Evolutionary conservation across 768 basidiomycete species (phyloP).

Genomic region (Pisolithus albus): DNA sequence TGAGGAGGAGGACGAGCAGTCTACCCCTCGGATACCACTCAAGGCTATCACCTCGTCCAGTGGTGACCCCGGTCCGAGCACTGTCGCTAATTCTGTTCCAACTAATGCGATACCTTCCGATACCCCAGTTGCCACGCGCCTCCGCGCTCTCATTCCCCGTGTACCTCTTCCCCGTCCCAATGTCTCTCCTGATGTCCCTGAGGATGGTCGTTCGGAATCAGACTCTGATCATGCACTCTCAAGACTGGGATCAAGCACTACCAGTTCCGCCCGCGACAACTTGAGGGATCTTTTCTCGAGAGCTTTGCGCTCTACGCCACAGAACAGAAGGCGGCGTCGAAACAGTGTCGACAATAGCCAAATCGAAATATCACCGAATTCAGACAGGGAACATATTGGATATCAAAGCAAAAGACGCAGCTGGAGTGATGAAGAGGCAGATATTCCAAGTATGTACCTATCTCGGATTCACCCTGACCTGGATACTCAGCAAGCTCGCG

Average conservation of each 20-base stretch:
- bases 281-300: slow-evolving; percentile 62
- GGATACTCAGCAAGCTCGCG: slow-evolving; percentile 2
- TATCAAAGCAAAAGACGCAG: slow-evolving; percentile 51
- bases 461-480: slow-evolving; percentile 4
- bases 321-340: slow-evolving; percentile 43
- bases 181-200: slow-evolving; percentile 19
- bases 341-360: slow-evolving; percentile 59
- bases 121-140: slow-evolving; percentile 48
- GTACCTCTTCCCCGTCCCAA: slow-evolving; percentile 36
- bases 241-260: slow-evolving; percentile 23
- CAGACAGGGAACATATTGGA: slow-evolving; percentile 34
- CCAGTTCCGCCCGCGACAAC: slow-evolving; percentile 50
- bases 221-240: slow-evolving; percentile 12
- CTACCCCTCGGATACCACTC: slow-evolving; percentile 23
- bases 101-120: slow-evolving; percentile 21
- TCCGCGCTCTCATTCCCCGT: slow-evolving; percentile 55
- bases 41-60: slow-evolving; percentile 14
- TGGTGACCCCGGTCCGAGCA: slow-evolving; percentile 2
- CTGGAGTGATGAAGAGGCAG: slow-evolving; percentile 63
- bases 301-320: slow-evolving; percentile 57
- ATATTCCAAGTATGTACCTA: slow-evolving; percentile 43
- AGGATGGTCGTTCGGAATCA: slow-evolving; percentile 23
- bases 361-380: slow-evolving; percentile 47
- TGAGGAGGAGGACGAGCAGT: slow-evolving; percentile 25
- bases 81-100: slow-evolving; percentile 4